Conservation (phyloP, 192 early-diverging fungal genomes). For the Coemansia sp. region DNA sequence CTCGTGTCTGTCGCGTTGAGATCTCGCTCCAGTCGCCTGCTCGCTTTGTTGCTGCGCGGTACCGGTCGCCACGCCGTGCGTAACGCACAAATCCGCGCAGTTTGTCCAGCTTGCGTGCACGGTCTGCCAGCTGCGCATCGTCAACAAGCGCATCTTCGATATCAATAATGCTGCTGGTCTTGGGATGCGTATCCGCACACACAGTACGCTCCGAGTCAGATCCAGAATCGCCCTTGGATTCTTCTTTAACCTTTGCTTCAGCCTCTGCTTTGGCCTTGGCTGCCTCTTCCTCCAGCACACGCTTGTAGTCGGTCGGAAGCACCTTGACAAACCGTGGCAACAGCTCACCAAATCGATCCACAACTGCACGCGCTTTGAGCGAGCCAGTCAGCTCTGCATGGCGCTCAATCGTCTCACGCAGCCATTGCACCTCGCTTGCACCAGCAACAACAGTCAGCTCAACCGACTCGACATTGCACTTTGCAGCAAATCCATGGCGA, state of each 20-base stretch:
- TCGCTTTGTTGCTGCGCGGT: constrained; percentile 82
- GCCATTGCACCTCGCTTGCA: constrained; percentile 69
- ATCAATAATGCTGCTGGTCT: constrained; percentile 73
- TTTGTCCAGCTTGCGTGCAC: constrained; percentile 83
- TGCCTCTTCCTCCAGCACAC: constrained; percentile 69
- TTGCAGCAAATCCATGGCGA: constrained; percentile 55
- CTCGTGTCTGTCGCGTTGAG: constrained; percentile 77
- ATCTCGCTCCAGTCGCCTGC: constrained; percentile 93
- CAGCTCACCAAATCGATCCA: constrained; percentile 68
- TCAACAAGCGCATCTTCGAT: constrained; percentile 88
- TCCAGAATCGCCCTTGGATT: constrained; percentile 3
- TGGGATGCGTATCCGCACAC: constrained; percentile 17
- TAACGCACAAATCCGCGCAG: constrained; percentile 95
- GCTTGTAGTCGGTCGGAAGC: constrained; percentile 89
- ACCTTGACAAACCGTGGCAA: constrained; percentile 89
- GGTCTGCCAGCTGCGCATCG: constrained; percentile 68
- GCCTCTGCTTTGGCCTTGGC: neutral
- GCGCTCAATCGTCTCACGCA: constrained; percentile 76
- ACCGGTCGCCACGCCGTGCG: constrained; percentile 80
- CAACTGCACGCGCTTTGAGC: constrained; percentile 64
- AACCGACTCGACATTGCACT: constrained; percentile 92
- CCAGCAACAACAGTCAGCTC: constrained; percentile 75
- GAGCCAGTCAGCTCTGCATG: constrained; percentile 84
- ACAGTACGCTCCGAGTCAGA: constrained; percentile 36
- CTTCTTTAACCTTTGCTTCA: neutral